Evolutionary conservation across 2,329 filamentous ascomycete species (phyloP).

Genomic region (Phoma sp.): DNA sequence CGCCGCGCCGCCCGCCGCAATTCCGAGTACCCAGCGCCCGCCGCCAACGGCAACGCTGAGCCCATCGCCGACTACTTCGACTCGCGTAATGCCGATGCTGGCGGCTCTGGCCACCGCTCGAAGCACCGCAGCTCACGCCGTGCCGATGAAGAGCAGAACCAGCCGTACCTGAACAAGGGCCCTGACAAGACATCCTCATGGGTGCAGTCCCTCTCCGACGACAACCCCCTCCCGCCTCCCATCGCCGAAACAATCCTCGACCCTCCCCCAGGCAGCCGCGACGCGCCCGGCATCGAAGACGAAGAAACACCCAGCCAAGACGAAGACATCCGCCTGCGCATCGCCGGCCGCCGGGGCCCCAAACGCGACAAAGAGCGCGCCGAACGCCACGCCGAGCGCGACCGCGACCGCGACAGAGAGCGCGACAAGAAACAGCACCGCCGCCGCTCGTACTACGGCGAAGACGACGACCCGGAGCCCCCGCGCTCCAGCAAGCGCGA

Average conservation of each 20-base stretch:
- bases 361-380: constrained; percentile 42
- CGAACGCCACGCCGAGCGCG: constrained; percentile 35
- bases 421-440: constrained; percentile 39
- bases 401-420: constrained; percentile 37
- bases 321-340: constrained; percentile 49
- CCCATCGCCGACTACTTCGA: constrained; percentile 55
- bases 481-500: constrained; percentile 30
- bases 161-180: constrained; percentile 46
- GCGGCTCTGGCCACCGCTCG: constrained; percentile 1
- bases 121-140: constrained; percentile 41
- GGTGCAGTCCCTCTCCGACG: constrained; percentile 56
- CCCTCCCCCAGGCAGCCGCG: constrained; percentile 35
- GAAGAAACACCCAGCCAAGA: constrained; percentile 49
- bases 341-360: constrained; percentile 37
- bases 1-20: constrained; percentile 48
- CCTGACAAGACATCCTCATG: constrained; percentile 60
- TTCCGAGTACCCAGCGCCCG: constrained; percentile 36
- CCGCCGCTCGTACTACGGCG: constrained; percentile 31
- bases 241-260: constrained; percentile 58
- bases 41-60: constrained; percentile 35
- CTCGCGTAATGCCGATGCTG: constrained; percentile 47
- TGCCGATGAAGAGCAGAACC: constrained; percentile 40
- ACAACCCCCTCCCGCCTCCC: constrained; percentile 56
- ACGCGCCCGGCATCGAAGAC: constrained; percentile 37
- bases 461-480: constrained; percentile 23